These are phyloP conservation scores for Crithidia brevicula DNA, from an alignment of 208 protist genomes.

Conservation along the genomic window DNA sequence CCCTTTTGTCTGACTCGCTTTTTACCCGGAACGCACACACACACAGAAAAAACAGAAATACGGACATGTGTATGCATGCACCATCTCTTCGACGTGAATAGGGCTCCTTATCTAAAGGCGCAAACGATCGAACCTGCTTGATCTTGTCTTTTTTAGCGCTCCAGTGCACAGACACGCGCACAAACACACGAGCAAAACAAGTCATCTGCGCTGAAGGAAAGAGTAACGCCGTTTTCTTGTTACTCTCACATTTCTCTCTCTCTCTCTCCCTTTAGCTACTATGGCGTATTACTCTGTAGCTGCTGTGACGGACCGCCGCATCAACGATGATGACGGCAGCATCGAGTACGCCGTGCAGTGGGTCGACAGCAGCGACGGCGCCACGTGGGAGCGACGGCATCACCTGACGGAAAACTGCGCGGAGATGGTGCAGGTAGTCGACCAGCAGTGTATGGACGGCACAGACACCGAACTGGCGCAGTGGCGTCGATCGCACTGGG, in stretches of 20 bases:
- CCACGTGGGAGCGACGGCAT: slow-evolving; percentile 71
- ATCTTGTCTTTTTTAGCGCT: no score
- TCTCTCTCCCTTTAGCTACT: background rate
- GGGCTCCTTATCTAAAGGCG: no score
- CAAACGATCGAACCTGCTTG: no score
- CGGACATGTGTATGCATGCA: no score
- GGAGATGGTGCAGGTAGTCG: slow-evolving; percentile 40
- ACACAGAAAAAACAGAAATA: no score
- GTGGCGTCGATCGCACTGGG: slow-evolving; percentile 33
- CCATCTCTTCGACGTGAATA: no score
- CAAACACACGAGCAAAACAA: no score
- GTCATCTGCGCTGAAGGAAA: no score
- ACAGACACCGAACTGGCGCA: slow-evolving; percentile 31
- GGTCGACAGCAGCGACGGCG: slow-evolving; percentile 31
- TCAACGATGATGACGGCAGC: slow-evolving; percentile 48
- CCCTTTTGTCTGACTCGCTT: no score
- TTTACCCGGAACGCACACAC: no score
- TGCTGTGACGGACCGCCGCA: slow-evolving; percentile 45
- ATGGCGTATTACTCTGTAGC: slow-evolving; percentile 55
- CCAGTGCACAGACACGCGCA: no score
- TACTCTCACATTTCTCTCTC: background rate
- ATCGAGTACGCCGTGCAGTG: slow-evolving; percentile 73
- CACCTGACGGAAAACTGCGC: slow-evolving; percentile 43
- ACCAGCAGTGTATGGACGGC: slow-evolving; percentile 48
- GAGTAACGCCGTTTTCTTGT: no score